Evolutionary conservation across 2,329 filamentous ascomycete genomes (phyloP), one percentile per base, ranked within the genome.

Genomic region (Rutstroemia sp.): DNA sequence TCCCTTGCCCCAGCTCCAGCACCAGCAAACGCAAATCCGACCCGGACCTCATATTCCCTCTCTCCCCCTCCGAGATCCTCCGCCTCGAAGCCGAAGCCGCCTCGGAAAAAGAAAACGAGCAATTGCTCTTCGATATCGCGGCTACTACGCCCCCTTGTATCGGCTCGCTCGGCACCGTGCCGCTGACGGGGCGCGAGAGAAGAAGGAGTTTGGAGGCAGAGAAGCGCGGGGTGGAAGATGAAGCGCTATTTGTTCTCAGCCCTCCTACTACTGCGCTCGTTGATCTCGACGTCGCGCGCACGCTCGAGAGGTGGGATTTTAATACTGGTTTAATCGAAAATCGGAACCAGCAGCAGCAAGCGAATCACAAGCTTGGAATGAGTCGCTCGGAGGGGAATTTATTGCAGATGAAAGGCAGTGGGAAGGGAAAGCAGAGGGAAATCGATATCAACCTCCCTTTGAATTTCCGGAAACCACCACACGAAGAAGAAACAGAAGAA

Each of bases 401-500:
- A 8, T 9, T 30, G 27, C 27, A 30, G 9, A 9, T 30, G 27
- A 30, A 30, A 30, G 27, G 27, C 1, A 10, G 8, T 9, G 19
- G 42, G 27, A 30, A n/a, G 21, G 12, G 51, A 25, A 48, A 7
- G 27, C 1, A 34, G 25, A 41, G 25, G 34, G n/a, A 9, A 12
- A 0, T 30, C 48, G 27, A 12, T 0, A 30, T 30, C 8, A 30
- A 3, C 10, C 10, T 10, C 27, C 27, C 27, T 10, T 9, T 30
- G 7, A 30, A 19, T 5, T 30, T 30, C 10, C 8, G 10, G 2
- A 3, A 30, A 30, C 2, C 6, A 30, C 23, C 25, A 46, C 42
- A 21, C 17, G n/a, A 49, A 42, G 52, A 55, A 25, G 52, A 55
- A 25, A 49, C 51, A 5, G 52, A 55, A 42, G 48, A 50, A 19